Conservation (phyloP, 371 early-diverging fungal species). For the Mucor lusitanicus region DNA sequence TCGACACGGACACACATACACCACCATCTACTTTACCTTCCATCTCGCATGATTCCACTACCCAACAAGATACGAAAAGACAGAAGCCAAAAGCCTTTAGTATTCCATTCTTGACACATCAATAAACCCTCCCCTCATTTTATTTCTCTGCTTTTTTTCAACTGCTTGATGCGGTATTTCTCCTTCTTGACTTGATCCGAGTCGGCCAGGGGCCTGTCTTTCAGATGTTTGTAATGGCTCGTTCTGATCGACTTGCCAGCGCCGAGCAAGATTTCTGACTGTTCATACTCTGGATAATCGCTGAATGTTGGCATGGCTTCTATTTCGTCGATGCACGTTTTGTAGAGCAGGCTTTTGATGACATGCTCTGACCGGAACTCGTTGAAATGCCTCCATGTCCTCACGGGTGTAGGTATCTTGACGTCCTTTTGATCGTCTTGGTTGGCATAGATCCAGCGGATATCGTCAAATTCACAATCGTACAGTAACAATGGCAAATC, state of each 20-base stretch:
- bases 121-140: not conserved
- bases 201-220: constrained; percentile 37
- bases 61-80: not conserved
- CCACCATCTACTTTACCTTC: not conserved
- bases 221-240: constrained; percentile 27
- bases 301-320: constrained; percentile 5
- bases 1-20: not conserved
- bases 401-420: constrained; percentile 25
- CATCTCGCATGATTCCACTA: not conserved
- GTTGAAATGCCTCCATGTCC: constrained; percentile 47
- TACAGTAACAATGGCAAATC: constrained; percentile 87
- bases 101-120: constrained; percentile 9
- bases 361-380: constrained; percentile 49
- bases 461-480: constrained; percentile 79
- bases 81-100: not conserved
- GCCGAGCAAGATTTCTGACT: constrained; percentile 30
- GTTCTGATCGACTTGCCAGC: constrained; percentile 32
- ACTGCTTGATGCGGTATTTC: constrained; percentile 39
- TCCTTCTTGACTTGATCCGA: constrained; percentile 49
- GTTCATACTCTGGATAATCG: not conserved
- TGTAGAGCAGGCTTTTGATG: constrained; percentile 46
- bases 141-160: constrained; percentile 26
- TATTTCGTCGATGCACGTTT: constrained; percentile 18
- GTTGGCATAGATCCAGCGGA: constrained; percentile 55
- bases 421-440: not conserved